Evolutionary conservation across 208 protist genomes (phyloP).

Genomic region (Porcisia hertigi): DNA sequence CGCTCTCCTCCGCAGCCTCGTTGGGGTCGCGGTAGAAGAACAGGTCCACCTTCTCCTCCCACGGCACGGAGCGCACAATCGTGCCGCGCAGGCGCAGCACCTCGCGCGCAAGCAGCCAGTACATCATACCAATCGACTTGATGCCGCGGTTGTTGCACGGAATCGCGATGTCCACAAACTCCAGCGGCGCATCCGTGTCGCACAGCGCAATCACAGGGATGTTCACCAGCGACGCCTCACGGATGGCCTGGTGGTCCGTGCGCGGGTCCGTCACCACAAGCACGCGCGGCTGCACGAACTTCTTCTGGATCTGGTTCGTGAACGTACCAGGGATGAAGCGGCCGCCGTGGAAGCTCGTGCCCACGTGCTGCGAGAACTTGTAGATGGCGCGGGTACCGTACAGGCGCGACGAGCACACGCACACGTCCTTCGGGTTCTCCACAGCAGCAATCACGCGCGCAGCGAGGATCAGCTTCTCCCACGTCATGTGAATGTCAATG

Average conservation of each 20-base stretch:
- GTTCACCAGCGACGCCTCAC: conserved; percentile 98
- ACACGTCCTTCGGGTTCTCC: conserved; percentile 98
- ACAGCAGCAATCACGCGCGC: conserved; percentile 98
- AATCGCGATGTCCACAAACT: conserved; percentile 98
- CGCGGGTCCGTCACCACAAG: conserved; percentile 98
- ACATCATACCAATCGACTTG: conserved; percentile 98
- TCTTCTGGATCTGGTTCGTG: conserved; percentile 98
- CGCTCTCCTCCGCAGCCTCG: conserved; percentile 83
- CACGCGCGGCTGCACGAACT: conserved; percentile 98
- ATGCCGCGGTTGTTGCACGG: conserved; percentile 97
- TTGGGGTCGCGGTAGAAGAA: conserved; percentile 99
- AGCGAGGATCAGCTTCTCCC: conserved; percentile 99
- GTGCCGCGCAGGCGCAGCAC: conserved; percentile 96
- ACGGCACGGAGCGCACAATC: conserved; percentile 91
- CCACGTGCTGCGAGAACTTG: conserved; percentile 98
- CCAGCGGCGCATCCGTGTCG: conserved; percentile 97
- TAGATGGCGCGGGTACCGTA: conserved; percentile 97
- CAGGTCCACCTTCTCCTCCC: conserved; percentile 99
- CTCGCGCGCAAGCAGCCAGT: conserved; percentile 98
- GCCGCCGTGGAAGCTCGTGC: conserved; percentile 91
- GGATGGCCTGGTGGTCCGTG: conserved; percentile 96
- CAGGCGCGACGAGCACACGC: conserved; percentile 94
- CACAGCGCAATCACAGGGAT: conserved; percentile 99
- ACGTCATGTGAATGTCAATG: conserved; percentile 98
- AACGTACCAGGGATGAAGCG: conserved; percentile 99